A percentile compares a stretch with the other conserved stretches of the same genome.
Conservation (phyloP, 1,284 basidiomycete species). For the Trametes polyzona region DNA sequence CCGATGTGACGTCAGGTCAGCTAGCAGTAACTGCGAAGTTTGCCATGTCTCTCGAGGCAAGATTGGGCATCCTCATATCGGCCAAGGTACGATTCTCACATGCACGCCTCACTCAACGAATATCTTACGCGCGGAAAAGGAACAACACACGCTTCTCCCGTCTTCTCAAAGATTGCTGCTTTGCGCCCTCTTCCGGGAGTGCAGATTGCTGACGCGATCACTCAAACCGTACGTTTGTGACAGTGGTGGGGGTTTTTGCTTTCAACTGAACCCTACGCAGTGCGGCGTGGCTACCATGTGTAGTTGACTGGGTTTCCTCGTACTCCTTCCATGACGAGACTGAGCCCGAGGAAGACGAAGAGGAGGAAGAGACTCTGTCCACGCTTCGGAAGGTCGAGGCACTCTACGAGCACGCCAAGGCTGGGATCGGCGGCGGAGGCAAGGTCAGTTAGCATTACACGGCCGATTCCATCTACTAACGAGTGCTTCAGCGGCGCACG, state of each 20-base stretch:
- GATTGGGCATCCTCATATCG: slow-evolving; percentile 61
- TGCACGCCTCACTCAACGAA: background rate
- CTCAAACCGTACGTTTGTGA: slow-evolving; percentile 58
- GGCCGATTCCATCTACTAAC: background rate
- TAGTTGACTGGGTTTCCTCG: slow-evolving; percentile 51
- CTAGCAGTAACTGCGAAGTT: slow-evolving; percentile 50
- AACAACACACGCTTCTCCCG: slow-evolving; percentile 51
- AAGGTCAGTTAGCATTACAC: slow-evolving; percentile 41
- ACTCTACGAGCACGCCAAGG: slow-evolving; percentile 54
- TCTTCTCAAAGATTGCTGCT: slow-evolving; percentile 61
- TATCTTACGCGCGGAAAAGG: slow-evolving; percentile 43
- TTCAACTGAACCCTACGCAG: slow-evolving; percentile 37
- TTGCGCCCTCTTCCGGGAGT: slow-evolving; percentile 61
- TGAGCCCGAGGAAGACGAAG: slow-evolving; percentile 32
- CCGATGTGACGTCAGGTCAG: slow-evolving; percentile 34
- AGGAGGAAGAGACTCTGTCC: slow-evolving; percentile 47
- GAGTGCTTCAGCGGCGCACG: slow-evolving; percentile 21
- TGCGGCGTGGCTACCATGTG: slow-evolving; percentile 57
- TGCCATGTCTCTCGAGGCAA: slow-evolving; percentile 56
- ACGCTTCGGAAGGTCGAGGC: slow-evolving; percentile 49
- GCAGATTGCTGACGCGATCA: slow-evolving; percentile 61
- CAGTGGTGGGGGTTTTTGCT: background rate
- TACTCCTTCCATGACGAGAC: slow-evolving; percentile 41
- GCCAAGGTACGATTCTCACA: slow-evolving; percentile 50
- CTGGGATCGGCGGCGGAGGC: slow-evolving; percentile 44